Evolutionary conservation across 495 filamentous ascomycete species (phyloP).

Genomic region (Parmelia sp.): DNA sequence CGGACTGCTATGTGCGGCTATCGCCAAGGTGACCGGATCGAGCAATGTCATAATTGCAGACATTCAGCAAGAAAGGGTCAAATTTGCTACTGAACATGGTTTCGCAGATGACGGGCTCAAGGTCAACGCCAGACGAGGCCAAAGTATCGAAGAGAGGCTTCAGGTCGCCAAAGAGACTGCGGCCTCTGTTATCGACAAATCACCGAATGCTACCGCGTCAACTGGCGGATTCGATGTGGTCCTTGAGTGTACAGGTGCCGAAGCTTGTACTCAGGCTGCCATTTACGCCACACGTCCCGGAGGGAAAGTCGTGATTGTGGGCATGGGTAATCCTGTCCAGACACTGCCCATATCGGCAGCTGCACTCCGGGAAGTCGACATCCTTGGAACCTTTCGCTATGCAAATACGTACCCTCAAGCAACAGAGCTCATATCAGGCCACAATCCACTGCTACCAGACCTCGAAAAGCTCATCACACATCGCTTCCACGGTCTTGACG

Average conservation of each 20-base stretch:
- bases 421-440: constrained; percentile 58
- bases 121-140: constrained; percentile 52
- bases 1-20: constrained; percentile 62
- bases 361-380: constrained; percentile 81
- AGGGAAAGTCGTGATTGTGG: constrained; percentile 78
- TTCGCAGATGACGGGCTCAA: constrained; percentile 59
- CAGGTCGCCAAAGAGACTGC: constrained; percentile 56
- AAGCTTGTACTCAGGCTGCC: constrained; percentile 75
- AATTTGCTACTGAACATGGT: constrained; percentile 62
- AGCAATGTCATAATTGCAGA: constrained; percentile 68
- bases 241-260: constrained; percentile 90
- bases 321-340: constrained; percentile 90
- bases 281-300: constrained; percentile 75
- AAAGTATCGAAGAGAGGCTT: constrained; percentile 47
- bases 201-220: constrained; percentile 25
- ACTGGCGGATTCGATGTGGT: constrained; percentile 64
- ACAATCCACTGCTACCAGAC: constrained; percentile 13
- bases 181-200: constrained; percentile 36
- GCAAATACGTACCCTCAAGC: constrained; percentile 73
- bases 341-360: constrained; percentile 80
- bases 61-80: constrained; percentile 64
- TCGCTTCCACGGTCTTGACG: constrained; percentile 58
- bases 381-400: constrained; percentile 88
- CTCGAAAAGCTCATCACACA: constrained; percentile 68
- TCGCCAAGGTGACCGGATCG: constrained; percentile 60